Base-by-base conservation (phyloP, 2,329 filamentous ascomycete genomes). In the Aspergillus fumigatiaffinis region DNA sequence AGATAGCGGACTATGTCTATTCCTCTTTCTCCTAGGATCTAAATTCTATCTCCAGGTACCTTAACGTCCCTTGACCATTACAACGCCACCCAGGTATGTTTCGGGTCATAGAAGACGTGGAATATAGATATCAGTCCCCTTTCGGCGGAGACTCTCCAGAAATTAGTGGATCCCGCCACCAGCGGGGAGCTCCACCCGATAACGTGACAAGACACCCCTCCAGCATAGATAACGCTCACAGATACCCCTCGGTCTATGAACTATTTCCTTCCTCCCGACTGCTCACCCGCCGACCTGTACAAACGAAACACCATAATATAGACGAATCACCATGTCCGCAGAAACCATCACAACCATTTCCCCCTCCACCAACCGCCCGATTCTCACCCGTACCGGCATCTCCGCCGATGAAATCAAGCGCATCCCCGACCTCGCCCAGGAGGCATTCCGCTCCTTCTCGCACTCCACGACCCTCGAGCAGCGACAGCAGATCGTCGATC, bases 311-410 rank as follows among this genome's bases (percentile, higher is more conserved):
- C 3, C 2, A 14, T 17, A 35, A n/a, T 6, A 26, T 20, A 41
- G 2, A 23, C 9, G 9, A 32, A 7, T 20, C 55, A 65, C 50
- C 25, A 73, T 85, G 82, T 79, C 80, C 44, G 68, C 78, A 44
- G 84, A 86, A 72, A 83, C 77, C 42, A 80, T 88, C 67, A 86
- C 80, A 32, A 97, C 93, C 63, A 92, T 97, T 75, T 97, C 93
- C 3, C 93, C 93, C 56, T 88, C 85, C 62, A 97, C 92, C 64
- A 93, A 94, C 76, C 86, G 92, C 78, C 82, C 89, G 56, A 85
- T 97, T 73, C 76, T 96, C 64, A 91, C 88, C 59, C 87, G 92
- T 64, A 86, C 87, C 73, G 91, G 90, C 66, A 81, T 89, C 63
- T 88, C 90, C 48, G 76, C 84, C 41, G 77, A 83, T 28, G 90